phyloP scores from a whole-genome alignment of 2,329 filamentous ascomycete genomes.

The Talaromyces sp. region DNA sequence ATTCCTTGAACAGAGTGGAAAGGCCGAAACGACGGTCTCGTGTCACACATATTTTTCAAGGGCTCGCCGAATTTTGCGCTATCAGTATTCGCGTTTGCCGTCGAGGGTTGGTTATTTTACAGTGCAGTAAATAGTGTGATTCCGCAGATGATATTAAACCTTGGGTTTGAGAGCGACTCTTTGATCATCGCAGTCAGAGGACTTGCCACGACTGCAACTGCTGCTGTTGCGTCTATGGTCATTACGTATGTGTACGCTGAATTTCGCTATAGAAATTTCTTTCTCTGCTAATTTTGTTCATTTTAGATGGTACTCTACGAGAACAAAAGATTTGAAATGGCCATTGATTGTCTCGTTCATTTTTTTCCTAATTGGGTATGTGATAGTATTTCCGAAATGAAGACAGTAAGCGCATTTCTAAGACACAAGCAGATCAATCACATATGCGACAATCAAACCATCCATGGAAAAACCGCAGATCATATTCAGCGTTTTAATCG shows the following conservation, averaged over 20 bases:
- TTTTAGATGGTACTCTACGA: neutral
- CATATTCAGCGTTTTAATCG: conserved; percentile 16
- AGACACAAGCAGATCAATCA: neutral
- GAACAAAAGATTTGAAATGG: conserved; percentile 3
- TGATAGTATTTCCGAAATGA: neutral
- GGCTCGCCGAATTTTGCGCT: conserved; percentile 4
- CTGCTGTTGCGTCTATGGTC: neutral
- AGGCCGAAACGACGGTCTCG: conserved; percentile 5
- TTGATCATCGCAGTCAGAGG: conserved; percentile 1
- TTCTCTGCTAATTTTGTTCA: neutral
- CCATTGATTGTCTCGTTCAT: neutral
- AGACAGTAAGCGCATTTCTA: neutral
- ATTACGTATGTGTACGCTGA: neutral
- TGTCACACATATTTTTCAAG: conserved; percentile 7
- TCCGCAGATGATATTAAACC: conserved; percentile 5
- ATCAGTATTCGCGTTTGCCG: conserved; percentile 7
- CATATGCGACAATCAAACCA: conserved; percentile 3
- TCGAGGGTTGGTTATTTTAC: conserved; percentile 8
- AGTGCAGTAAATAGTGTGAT: conserved; percentile 7
- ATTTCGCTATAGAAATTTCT: neutral
- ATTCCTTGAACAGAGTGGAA: conserved; percentile 1
- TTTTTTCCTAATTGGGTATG: conserved; percentile 1
- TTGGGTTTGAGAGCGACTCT: conserved; percentile 6
- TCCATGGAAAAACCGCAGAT: conserved; percentile 1
- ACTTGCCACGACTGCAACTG: neutral